Evolutionary conservation across 805 yeast species (phyloP).

Genomic region (Monosporozyma servazzii): DNA sequence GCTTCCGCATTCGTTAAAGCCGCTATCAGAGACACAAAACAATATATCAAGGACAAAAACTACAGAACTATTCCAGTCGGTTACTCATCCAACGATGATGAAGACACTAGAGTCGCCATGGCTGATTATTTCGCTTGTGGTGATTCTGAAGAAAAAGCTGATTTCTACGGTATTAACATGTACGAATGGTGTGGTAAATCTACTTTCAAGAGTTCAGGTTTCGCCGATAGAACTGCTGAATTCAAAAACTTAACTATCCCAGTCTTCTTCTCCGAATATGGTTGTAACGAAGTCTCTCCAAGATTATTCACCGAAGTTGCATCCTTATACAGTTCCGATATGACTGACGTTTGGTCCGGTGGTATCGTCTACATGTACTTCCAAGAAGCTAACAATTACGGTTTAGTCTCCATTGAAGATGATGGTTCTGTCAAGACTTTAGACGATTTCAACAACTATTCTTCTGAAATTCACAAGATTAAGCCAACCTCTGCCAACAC

Average conservation of each 20-base stretch:
- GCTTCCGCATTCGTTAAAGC: conserved; percentile 80
- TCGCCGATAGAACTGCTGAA: conserved; percentile 51
- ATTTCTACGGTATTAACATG: conserved; percentile 83
- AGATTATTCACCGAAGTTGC: conserved; percentile 66
- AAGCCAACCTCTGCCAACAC: conserved; percentile 43
- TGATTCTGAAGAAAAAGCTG: conserved; percentile 52
- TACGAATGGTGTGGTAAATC: conserved; percentile 81
- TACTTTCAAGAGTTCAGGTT: conserved; percentile 53
- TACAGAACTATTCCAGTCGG: conserved; percentile 73
- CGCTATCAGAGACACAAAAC: conserved; percentile 68
- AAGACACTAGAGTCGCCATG: conserved; percentile 51
- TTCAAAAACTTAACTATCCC: conserved; percentile 62
- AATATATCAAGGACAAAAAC: conserved; percentile 49
- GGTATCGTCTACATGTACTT: conserved; percentile 84
- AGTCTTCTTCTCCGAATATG: conserved; percentile 73
- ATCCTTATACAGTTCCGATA: conserved; percentile 51
- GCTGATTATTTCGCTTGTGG: conserved; percentile 79
- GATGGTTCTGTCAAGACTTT: conserved; percentile 44
- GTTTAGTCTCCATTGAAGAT: conserved; percentile 51
- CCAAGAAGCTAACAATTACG: conserved; percentile 66
- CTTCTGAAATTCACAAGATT: conserved; percentile 45
- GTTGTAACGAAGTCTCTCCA: conserved; percentile 63
- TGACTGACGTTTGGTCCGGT: conserved; percentile 85
- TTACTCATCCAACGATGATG: conserved; percentile 73
- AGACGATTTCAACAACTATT: conserved; percentile 55